These are phyloP conservation scores for Aspergillus arachidicola DNA, from an alignment of 2,329 filamentous ascomycete species.

Conservation along the genomic window DNA sequence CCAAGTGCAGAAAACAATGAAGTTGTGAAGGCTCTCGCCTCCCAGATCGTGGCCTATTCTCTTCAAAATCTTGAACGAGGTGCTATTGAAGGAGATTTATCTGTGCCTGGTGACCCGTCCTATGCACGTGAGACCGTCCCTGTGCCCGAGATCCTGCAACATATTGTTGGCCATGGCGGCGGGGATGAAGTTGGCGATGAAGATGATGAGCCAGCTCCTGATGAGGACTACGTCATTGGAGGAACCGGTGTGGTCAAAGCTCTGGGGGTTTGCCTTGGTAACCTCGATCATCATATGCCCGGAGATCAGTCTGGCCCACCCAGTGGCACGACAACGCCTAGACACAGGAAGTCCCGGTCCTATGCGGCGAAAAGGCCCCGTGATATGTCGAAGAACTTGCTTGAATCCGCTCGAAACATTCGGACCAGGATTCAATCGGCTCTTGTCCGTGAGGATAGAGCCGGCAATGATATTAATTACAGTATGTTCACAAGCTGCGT, in stretches of 20 bases:
- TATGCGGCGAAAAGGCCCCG: slow-evolving; percentile 70
- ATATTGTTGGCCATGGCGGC: slow-evolving; percentile 76
- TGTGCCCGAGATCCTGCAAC: slow-evolving; percentile 82
- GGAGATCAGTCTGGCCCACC: slow-evolving; percentile 45
- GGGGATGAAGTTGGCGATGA: slow-evolving; percentile 55
- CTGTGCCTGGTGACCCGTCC: slow-evolving; percentile 48
- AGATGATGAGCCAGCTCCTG: slow-evolving; percentile 70
- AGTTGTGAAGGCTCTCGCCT: slow-evolving; percentile 86
- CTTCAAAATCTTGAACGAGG: slow-evolving; percentile 85
- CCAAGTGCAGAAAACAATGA: slow-evolving; percentile 81
- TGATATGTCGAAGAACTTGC: slow-evolving; percentile 88
- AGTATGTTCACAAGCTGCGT: slow-evolving; percentile 57
- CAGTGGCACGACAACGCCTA: slow-evolving; percentile 58
- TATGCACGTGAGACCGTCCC: slow-evolving; percentile 52
- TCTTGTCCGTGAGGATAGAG: slow-evolving; percentile 71
- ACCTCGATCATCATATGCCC: slow-evolving; percentile 61
- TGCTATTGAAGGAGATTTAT: slow-evolving; percentile 64
- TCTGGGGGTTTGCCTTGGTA: slow-evolving; percentile 84
- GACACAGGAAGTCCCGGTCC: slow-evolving; percentile 52
- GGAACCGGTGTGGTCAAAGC: slow-evolving; percentile 95
- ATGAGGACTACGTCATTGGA: slow-evolving; percentile 94
- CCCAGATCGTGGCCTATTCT: slow-evolving; percentile 93
- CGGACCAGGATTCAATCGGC: slow-evolving; percentile 80
- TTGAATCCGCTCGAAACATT: slow-evolving; percentile 87
- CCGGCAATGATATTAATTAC: slow-evolving; percentile 74